These are phyloP conservation scores for Blastobotrys muscicola DNA, from an alignment of 805 yeast genomes.

Conservation along the genomic window DNA sequence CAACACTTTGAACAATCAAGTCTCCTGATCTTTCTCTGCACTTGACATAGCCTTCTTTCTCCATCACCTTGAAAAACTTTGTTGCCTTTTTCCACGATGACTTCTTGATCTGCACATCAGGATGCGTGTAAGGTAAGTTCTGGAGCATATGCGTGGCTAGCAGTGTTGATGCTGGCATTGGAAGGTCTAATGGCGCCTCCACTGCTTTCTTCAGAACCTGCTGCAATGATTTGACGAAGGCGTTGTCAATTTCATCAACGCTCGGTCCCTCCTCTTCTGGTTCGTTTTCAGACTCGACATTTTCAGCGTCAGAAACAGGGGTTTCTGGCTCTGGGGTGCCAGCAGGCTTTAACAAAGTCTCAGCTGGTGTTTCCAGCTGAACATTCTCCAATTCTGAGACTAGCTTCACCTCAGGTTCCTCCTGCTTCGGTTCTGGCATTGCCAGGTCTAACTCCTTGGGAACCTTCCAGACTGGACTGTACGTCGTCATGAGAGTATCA, in stretches of 20 bases:
- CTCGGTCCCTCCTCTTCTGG: conserved; percentile 7
- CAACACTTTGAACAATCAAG: conserved; percentile 44
- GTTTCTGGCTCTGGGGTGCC: conserved; percentile 16
- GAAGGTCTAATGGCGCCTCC: conserved; percentile 39
- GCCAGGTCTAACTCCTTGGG: conserved; percentile 33
- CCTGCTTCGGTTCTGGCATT: conserved; percentile 1
- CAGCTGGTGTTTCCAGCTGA: conserved; percentile 5
- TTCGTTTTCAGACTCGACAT: background rate
- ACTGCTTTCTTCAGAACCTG: conserved; percentile 48
- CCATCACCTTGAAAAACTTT: conserved; percentile 80
- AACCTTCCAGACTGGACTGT: conserved; percentile 36
- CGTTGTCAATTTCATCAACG: conserved; percentile 47
- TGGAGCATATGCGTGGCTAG: conserved; percentile 60
- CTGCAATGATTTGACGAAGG: conserved; percentile 60
- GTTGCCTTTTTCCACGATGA: conserved; percentile 86
- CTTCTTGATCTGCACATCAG: conserved; percentile 44
- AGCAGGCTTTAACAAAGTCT: conserved; percentile 15
- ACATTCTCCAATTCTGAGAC: too few species aligned
- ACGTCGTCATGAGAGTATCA: conserved; percentile 51
- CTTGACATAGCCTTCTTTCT: conserved; percentile 57
- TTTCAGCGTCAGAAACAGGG: conserved; percentile 4
- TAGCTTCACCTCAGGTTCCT: background rate
- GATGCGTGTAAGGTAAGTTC: conserved; percentile 50
- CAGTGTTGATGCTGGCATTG: conserved; percentile 65
- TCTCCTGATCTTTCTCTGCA: conserved; percentile 84